These are phyloP conservation scores for Vitis riparia DNA, from an alignment of 164 flowering plant species.

Conservation along the genomic window DNA sequence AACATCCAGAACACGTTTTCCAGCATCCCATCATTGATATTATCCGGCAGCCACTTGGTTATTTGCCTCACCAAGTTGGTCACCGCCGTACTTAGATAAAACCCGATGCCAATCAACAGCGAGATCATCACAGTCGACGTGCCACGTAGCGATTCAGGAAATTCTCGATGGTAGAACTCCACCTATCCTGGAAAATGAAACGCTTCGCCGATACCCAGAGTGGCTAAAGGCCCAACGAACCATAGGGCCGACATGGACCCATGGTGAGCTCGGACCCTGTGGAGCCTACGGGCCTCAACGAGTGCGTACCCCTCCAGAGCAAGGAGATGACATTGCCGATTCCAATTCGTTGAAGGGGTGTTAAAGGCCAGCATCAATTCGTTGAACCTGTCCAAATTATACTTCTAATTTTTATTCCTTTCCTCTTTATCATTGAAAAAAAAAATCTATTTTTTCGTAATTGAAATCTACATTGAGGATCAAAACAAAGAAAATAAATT, in stretches of 20 bases:
- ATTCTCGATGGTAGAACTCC: slow-evolving; percentile 51
- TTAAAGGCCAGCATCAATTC: background rate
- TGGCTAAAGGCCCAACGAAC: slow-evolving; percentile 32
- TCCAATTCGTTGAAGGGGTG: slow-evolving; percentile 32
- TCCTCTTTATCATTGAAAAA: too few species aligned
- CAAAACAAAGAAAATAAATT: too few species aligned
- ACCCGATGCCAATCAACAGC: slow-evolving; percentile 27
- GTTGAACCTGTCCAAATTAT: too few species aligned
- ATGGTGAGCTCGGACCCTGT: background rate
- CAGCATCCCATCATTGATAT: slow-evolving; percentile 37
- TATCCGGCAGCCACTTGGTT: slow-evolving; percentile 44
- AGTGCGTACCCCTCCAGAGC: slow-evolving; percentile 23
- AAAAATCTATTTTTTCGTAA: too few species aligned
- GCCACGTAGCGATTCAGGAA: slow-evolving; percentile 34
- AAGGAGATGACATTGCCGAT: slow-evolving; percentile 25
- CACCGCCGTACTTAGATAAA: slow-evolving; percentile 33
- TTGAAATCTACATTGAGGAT: too few species aligned
- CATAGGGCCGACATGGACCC: slow-evolving; percentile 41
- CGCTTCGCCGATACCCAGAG: slow-evolving; percentile 50
- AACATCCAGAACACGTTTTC: slow-evolving; percentile 49
- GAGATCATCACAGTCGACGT: slow-evolving; percentile 40
- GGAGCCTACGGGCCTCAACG: slow-evolving; percentile 24
- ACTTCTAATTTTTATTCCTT: background rate
- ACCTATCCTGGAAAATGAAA: slow-evolving; percentile 54
- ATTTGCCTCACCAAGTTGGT: slow-evolving; percentile 17